phyloP scores from a whole-genome alignment of 768 basidiomycete genomes.

The Trametes coccinea region DNA sequence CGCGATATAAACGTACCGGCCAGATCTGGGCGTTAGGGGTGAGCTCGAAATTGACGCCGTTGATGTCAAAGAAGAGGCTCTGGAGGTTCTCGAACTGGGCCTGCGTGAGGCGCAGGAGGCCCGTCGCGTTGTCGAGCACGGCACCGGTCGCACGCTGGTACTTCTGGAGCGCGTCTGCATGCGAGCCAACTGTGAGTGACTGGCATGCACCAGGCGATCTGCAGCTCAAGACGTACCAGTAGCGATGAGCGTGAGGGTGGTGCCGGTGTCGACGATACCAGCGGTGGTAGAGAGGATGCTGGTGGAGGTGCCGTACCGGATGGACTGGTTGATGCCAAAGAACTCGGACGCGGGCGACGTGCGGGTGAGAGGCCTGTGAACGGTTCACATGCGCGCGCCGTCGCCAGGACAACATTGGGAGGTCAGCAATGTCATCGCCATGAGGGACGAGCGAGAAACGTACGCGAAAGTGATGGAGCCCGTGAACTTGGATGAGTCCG shows the following conservation, averaged over 20 bases:
- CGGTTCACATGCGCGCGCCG: background rate
- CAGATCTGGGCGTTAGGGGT: slow-evolving; percentile 37
- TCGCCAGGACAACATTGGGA: background rate
- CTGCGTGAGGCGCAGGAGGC: slow-evolving; percentile 32
- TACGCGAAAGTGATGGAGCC: slow-evolving; percentile 32
- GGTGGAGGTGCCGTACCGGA: slow-evolving; percentile 27
- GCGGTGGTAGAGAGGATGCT: slow-evolving; percentile 23
- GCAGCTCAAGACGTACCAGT: background rate
- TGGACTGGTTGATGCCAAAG: slow-evolving; percentile 39
- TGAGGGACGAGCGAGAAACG: background rate
- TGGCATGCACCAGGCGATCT: background rate
- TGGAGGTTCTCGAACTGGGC: slow-evolving; percentile 33
- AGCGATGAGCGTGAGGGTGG: slow-evolving; percentile 26
- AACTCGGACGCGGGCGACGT: slow-evolving; percentile 34
- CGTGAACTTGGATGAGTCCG: slow-evolving; percentile 30
- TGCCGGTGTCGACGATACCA: slow-evolving; percentile 34
- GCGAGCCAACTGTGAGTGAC: background rate
- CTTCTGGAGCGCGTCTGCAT: slow-evolving; percentile 32
- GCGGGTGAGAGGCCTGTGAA: slow-evolving; percentile 31
- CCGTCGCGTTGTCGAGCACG: slow-evolving; percentile 31
- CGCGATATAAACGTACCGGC: slow-evolving; percentile 27
- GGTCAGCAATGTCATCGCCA: background rate
- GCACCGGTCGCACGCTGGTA: slow-evolving; percentile 38
- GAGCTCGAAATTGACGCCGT: slow-evolving; percentile 30
- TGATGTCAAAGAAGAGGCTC: slow-evolving; percentile 36